phyloP scores from a whole-genome alignment of 257 asterid genomes.

The Osmanthus fragrans region DNA sequence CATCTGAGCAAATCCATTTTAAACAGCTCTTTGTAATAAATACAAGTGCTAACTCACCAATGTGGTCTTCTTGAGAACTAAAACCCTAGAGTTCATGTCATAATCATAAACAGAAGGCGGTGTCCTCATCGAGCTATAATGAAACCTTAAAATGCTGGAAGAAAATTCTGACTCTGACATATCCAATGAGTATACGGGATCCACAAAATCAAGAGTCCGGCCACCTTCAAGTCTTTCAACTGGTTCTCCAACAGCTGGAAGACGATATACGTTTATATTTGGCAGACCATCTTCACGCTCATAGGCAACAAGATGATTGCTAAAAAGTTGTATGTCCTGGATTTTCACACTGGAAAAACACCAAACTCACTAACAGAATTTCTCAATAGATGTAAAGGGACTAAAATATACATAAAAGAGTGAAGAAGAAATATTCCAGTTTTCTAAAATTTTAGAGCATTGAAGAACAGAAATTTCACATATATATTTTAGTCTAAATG shows the following conservation, averaged over 20 bases:
- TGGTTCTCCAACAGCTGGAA: slow-evolving; percentile 77
- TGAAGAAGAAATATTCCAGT: not conserved
- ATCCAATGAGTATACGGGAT: slow-evolving; percentile 72
- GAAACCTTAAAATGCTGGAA: slow-evolving; percentile 74
- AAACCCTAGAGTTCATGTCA: slow-evolving; percentile 82
- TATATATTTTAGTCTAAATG: slow-evolving; percentile 14
- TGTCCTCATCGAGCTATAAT: slow-evolving; percentile 77
- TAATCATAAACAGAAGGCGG: slow-evolving; percentile 88
- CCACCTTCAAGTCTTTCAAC: slow-evolving; percentile 69
- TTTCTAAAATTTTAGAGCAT: slow-evolving; percentile 13
- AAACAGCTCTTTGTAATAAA: slow-evolving; percentile 5
- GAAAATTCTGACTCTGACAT: slow-evolving; percentile 66
- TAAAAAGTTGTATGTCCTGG: slow-evolving; percentile 73
- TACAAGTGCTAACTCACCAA: slow-evolving; percentile 45
- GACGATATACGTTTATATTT: slow-evolving; percentile 59
- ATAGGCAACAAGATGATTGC: slow-evolving; percentile 72
- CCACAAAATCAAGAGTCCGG: slow-evolving; percentile 62
- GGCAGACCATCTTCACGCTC: slow-evolving; percentile 87
- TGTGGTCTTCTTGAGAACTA: slow-evolving; percentile 84
- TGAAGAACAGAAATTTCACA: slow-evolving; percentile 17
- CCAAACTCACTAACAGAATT: slow-evolving; percentile 23
- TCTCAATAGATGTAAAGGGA: slow-evolving; percentile 21
- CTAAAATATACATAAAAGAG: slow-evolving; percentile 5
- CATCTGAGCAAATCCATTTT: slow-evolving; percentile 6
- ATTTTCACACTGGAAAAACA: slow-evolving; percentile 68